Evolutionary conservation across 2,329 filamentous ascomycete genomes (phyloP), one percentile per base, ranked within the genome.

Genomic region (Fusarium concolor): DNA sequence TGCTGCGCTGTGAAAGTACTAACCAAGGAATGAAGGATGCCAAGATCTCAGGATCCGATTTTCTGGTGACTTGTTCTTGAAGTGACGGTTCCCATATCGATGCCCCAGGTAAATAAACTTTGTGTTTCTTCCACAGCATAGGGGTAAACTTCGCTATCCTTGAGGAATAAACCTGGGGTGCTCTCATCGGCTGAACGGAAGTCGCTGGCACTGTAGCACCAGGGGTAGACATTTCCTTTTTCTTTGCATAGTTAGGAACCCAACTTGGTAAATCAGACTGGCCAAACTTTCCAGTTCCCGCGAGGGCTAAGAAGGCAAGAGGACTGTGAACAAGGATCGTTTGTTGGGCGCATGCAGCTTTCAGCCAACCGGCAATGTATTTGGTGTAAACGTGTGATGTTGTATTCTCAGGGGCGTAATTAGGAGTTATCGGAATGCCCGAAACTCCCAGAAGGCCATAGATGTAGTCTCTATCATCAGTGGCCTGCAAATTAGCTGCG

Each of bases 401-500:
- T 8, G 42, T 41, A 10, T 54, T 62, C 28, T 62, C 29, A 4
- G 22, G 10, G n/a, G 33, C 54, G 11, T 62, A 62, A 22, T 55
- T 41, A 29, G 56, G 46, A 7, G 31, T 46, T 5, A 62, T 42
- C 5, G 41, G 39, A 12, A 62, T 62, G 10, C 17, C 56, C 10
- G 46, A 62, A 11, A 55, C 56, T 41, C 33, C 56, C 26, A 26
- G 26, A 41, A 62, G 58, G 5, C 57, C 56, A 14, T 62, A 43
- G 12, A 56, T 47, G 12, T 62, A 41, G 18, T 62, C 24, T 10
- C 35, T 47, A 22, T 56, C 41, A 28, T 62, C 42, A 10, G 24
- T 56, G 10, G 57, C 57, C 31, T 62, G 35, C n/a, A 62, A 12
- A 20, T 56, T 62, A 7, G 18, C 24, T 20, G 47, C 37, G 11